Evolutionary conservation across 495 filamentous ascomycete species (phyloP), one percentile per base, ranked within the genome.

Genomic region (Aspergillus biplanus): DNA sequence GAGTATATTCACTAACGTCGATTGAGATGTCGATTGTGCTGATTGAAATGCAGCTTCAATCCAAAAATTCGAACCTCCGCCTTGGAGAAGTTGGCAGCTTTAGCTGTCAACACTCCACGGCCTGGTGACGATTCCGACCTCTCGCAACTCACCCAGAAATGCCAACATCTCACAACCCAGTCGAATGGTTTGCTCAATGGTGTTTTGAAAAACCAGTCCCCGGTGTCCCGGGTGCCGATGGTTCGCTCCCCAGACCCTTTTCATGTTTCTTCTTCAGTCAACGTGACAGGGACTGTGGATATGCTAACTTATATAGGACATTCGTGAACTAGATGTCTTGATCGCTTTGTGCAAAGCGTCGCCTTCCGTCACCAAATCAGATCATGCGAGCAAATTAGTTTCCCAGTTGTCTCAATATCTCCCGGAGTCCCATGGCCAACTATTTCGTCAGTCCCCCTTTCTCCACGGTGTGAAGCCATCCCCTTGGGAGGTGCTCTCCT

Each of bases 291-390:
- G 33, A 44, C 11, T 0, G 15, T 6, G 16, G 34, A 27, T 7
- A 33, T 56, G 65, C 73, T 82, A 47, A 80, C 61, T 34, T 50
- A 18, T 16, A 46, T 60, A 89, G 86, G 83, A 82, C 16, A 74
- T 92, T 55, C 87, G 90, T 58, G 95, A 99, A 80, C 86, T 96
- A 62, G 93, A 98, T 72, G 88, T 94, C 44, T 81, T 98, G 32
- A 77, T 98, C 18, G 92, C 93, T 34, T 82, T 99, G 27, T 96
- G 93, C 75, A 92, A 90, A 75, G 90, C 95, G 32, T 90, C 92
- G 8, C 87, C 91, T 16, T 78, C 86, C 15, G 77, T 97, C 13
- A 80, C 86, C 16, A 83, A 82, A 55, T 67, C 78, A 6, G 85
- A 91, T 58, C 89, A 87, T 72, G 92, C 93, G 46, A 83, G 89